These are phyloP conservation scores for Leucocoprinus sp. DNA, from an alignment of 768 basidiomycete genomes.

Conservation along the genomic window DNA sequence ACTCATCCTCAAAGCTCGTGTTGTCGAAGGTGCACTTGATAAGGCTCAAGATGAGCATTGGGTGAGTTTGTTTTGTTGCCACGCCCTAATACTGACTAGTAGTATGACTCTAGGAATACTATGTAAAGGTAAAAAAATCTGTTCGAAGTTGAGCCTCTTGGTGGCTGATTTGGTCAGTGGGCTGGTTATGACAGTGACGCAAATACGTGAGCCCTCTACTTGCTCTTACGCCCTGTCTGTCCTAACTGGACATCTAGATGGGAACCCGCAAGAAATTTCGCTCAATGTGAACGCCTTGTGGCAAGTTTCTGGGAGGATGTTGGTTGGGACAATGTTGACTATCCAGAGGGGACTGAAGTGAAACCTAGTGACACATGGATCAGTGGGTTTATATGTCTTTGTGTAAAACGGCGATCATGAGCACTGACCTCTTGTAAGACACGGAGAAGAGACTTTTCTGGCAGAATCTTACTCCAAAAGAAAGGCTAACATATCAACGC, in stretches of 20 bases:
- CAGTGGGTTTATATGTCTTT: slow-evolving; percentile 28
- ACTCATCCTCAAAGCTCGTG: slow-evolving; percentile 53
- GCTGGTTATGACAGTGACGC: slow-evolving; percentile 47
- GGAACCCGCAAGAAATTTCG: slow-evolving; percentile 59
- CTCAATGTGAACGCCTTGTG: slow-evolving; percentile 48
- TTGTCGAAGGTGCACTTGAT: slow-evolving; percentile 19
- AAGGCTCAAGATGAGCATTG: slow-evolving; percentile 15
- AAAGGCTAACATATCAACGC: slow-evolving; percentile 14
- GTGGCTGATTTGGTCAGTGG: slow-evolving; percentile 40
- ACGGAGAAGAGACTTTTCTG: slow-evolving; percentile 31
- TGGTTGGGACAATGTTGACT: slow-evolving; percentile 50
- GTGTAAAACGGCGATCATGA: not conserved
- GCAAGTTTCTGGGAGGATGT: slow-evolving; percentile 58
- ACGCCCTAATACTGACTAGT: not conserved
- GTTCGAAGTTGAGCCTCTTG: not conserved
- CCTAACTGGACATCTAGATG: slow-evolving; percentile 35
- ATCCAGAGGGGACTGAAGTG: slow-evolving; percentile 36
- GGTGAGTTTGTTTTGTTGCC: not conserved
- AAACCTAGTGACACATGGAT: slow-evolving; percentile 50
- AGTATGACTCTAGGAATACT: slow-evolving; percentile 39
- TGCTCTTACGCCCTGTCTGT: not conserved
- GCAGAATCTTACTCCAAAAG: slow-evolving; percentile 18
- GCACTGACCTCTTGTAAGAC: slow-evolving; percentile 16
- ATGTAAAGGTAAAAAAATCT: slow-evolving; percentile 49
- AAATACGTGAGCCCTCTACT: slow-evolving; percentile 38